These are phyloP conservation scores for Globisporangium lucens DNA, from an alignment of 352 stramenopile genomes.

Conservation along the genomic window DNA sequence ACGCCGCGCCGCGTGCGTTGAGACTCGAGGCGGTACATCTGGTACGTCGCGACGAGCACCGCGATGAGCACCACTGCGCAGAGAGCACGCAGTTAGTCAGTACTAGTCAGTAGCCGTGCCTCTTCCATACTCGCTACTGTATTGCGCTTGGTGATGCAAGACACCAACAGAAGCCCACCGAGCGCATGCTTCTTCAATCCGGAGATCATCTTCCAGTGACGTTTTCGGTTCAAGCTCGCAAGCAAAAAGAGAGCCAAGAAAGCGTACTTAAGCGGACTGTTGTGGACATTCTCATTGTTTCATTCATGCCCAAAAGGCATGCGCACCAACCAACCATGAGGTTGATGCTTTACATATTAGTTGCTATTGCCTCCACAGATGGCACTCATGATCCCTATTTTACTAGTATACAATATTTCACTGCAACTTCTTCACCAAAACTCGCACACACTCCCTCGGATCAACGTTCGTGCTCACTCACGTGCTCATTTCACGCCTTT, in stretches of 20 bases:
- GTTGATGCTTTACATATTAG: background rate
- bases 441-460: too few relatives aligned
- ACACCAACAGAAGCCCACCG: slow-evolving; percentile 13
- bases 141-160: background rate
- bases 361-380: too few relatives aligned
- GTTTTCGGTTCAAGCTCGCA: background rate
- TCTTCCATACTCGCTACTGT: too few relatives aligned
- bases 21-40: slow-evolving; percentile 51
- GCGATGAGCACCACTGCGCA: slow-evolving; percentile 52
- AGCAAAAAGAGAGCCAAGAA: background rate
- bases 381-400: background rate
- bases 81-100: background rate
- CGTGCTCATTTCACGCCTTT: slow-evolving; percentile 17
- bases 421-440: background rate
- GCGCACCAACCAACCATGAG: too few relatives aligned
- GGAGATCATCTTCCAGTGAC: background rate
- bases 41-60: slow-evolving; percentile 55
- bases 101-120: background rate
- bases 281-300: too few relatives aligned
- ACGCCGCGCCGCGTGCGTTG: slow-evolving; percentile 27
- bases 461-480: too few relatives aligned
- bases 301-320: too few relatives aligned
- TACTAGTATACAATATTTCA: background rate
- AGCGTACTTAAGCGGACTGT: background rate
- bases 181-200: slow-evolving; percentile 38